Conservation (phyloP, 1,139 yeast species). For the Yamadazyma pseudoaaseri region DNA sequence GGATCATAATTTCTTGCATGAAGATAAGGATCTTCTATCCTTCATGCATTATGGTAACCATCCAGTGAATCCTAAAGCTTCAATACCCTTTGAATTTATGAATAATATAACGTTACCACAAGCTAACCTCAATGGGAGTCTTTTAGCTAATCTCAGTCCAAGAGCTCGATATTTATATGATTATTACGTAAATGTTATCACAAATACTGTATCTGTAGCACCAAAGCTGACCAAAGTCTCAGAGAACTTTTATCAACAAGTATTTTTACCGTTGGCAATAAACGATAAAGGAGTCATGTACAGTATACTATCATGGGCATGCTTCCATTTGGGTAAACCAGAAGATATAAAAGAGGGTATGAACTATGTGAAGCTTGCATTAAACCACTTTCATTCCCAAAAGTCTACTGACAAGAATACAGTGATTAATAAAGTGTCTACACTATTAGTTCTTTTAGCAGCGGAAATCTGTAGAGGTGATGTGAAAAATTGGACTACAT, state of each 20-base stretch:
- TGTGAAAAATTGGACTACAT: constrained; percentile 65
- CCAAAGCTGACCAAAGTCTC: constrained; percentile 47
- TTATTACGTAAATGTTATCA: constrained; percentile 62
- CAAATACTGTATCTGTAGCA: constrained; percentile 61
- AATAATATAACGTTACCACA: constrained; percentile 4
- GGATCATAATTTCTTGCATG: constrained; percentile 3
- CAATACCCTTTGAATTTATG: not conserved
- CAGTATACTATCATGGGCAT: constrained; percentile 77
- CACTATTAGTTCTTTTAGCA: constrained; percentile 63
- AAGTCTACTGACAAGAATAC: constrained; percentile 17
- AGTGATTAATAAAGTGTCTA: constrained; percentile 53
- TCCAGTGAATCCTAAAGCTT: not conserved
- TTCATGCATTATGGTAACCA: not conserved
- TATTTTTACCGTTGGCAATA: constrained; percentile 79
- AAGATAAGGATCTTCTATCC: constrained; percentile 1
- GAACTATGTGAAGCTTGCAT: constrained; percentile 46
- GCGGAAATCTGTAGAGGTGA: constrained; percentile 79
- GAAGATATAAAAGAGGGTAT: constrained; percentile 41
- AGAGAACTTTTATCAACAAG: constrained; percentile 66
- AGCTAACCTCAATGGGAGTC: constrained; percentile 6
- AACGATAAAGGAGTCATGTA: constrained; percentile 65
- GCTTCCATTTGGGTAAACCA: constrained; percentile 56
- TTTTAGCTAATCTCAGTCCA: constrained; percentile 6
- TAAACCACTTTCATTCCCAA: constrained; percentile 37
- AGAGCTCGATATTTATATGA: constrained; percentile 44